These are phyloP conservation scores for Mortierella sp. DNA, from an alignment of 371 early-diverging fungal species.

Conservation along the genomic window DNA sequence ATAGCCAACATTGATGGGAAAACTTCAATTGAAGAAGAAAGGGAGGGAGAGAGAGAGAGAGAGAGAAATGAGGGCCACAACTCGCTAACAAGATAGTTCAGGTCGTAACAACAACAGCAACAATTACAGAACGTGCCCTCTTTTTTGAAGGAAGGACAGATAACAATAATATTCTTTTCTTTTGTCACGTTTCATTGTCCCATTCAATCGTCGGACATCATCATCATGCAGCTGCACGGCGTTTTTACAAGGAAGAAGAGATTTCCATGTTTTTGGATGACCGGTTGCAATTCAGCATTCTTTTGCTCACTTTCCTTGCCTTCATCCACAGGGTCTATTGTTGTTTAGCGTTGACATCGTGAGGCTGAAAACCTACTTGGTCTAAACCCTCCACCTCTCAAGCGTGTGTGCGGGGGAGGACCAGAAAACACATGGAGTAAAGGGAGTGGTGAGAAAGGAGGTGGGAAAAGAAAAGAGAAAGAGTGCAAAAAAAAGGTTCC, in stretches of 20 bases:
- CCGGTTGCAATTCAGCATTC: too few relatives aligned
- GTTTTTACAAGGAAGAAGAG: background rate
- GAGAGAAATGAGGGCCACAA: background rate
- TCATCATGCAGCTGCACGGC: slow-evolving; percentile 1
- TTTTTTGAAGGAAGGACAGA: background rate
- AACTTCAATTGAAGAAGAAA: background rate
- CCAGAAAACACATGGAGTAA: background rate
- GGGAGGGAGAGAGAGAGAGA: background rate
- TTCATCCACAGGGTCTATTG: background rate
- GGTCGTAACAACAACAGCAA: too few relatives aligned
- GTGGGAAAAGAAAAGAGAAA: background rate
- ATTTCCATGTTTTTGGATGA: background rate
- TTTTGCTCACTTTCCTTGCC: background rate
- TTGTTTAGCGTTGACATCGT: background rate
- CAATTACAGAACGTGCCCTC: background rate
- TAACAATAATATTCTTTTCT: background rate
- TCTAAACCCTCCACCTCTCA: background rate
- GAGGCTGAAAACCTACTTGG: background rate
- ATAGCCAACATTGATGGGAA: background rate
- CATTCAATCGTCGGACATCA: background rate
- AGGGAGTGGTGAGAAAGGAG: background rate
- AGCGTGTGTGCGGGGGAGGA: too few relatives aligned
- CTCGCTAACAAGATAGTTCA: too few relatives aligned
- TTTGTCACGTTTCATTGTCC: background rate
- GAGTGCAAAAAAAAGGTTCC: background rate